Conservation (phyloP, 2,329 filamentous ascomycete species). For the Metarhizium rileyi region DNA sequence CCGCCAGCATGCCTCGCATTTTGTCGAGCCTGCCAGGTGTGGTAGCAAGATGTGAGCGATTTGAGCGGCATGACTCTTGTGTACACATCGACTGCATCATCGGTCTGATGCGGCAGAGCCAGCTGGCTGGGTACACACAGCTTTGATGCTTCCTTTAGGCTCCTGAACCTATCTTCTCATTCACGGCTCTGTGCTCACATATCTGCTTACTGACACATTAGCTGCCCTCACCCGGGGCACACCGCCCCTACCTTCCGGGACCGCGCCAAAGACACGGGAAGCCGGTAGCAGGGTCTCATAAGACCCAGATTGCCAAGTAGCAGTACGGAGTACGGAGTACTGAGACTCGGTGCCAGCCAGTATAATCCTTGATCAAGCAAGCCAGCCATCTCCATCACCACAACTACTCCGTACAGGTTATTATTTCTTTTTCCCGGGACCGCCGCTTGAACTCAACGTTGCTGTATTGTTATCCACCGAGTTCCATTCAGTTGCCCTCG, state of each 20-base stretch:
- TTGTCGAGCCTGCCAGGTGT: background rate
- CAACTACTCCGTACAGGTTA: too few relatives aligned
- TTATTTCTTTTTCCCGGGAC: background rate
- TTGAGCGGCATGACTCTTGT: background rate
- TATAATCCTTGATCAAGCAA: too few relatives aligned
- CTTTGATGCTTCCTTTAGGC: background rate
- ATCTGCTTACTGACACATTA: background rate
- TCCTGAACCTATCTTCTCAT: background rate
- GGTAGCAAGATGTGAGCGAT: background rate
- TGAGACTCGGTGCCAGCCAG: too few relatives aligned
- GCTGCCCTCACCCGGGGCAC: background rate
- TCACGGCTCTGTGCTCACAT: background rate
- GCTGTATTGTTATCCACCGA: background rate
- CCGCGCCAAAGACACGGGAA: conserved; percentile 3
- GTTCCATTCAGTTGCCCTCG: background rate
- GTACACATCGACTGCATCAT: conserved; percentile 1
- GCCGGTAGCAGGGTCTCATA: background rate
- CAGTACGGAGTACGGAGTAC: too few relatives aligned
- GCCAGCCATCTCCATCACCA: too few relatives aligned
- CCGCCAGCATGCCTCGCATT: background rate
- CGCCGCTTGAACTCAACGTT: background rate
- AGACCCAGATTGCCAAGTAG: too few relatives aligned
- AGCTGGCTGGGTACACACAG: conserved; percentile 1
- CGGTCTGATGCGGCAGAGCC: background rate
- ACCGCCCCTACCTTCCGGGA: background rate